These are phyloP conservation scores for Neopestalotiopsis clavispora DNA, from an alignment of 2,329 filamentous ascomycete genomes.

Conservation along the genomic window DNA sequence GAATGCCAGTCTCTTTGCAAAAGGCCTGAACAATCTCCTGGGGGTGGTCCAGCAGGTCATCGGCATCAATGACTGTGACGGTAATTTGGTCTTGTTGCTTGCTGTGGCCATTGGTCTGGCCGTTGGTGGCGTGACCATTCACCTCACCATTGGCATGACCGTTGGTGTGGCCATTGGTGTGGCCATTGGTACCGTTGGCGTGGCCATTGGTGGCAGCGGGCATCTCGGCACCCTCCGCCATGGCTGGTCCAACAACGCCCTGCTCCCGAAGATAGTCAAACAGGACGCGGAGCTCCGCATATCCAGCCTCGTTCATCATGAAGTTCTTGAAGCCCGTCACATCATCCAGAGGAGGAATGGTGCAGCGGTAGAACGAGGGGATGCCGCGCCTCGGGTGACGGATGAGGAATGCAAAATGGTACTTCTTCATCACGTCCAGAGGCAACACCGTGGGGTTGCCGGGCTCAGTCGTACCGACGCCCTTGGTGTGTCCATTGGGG, in stretches of 20 bases:
- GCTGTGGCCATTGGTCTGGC: constrained; percentile 33
- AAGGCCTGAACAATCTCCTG: constrained; percentile 76
- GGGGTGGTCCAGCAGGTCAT: constrained; percentile 89
- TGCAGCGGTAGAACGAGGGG: constrained; percentile 94
- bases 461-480: constrained; percentile 50
- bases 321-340: constrained; percentile 87
- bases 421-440: constrained; percentile 71
- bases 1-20: constrained; percentile 80
- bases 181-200: constrained; percentile 28
- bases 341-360: constrained; percentile 81
- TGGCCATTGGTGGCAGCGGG: constrained; percentile 31
- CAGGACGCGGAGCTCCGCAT: constrained; percentile 81
- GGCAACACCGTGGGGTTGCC: constrained; percentile 88
- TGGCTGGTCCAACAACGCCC: constrained; percentile 71
- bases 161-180: constrained; percentile 34
- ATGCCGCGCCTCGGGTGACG: constrained; percentile 92
- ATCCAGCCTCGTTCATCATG: constrained; percentile 87
- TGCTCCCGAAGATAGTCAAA: constrained; percentile 82
- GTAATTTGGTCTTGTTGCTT: constrained; percentile 49
- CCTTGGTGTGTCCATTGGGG: constrained; percentile 52
- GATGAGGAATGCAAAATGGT: constrained; percentile 96
- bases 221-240: constrained; percentile 49
- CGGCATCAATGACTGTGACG: constrained; percentile 90
- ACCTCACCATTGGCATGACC: constrained; percentile 39
- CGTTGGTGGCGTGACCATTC: constrained; percentile 55